Evolutionary conservation across 257 asterid genomes (phyloP).

Genomic region (Nemophila menziesii): DNA sequence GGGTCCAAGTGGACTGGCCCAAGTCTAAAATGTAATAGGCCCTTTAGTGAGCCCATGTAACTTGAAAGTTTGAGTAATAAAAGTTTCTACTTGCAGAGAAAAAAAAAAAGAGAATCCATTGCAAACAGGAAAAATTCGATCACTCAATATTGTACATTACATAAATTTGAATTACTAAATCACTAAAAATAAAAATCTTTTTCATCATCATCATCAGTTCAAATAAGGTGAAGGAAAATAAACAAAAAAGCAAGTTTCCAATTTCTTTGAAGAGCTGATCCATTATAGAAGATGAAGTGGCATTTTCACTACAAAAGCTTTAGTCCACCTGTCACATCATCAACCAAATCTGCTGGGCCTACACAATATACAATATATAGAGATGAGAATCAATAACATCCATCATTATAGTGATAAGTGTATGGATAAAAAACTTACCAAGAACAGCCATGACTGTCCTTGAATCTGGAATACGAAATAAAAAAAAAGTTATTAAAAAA

Average conservation of each 20-base stretch:
- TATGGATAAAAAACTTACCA: slow-evolving; percentile 30
- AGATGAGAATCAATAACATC: not conserved
- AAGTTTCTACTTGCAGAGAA: no score
- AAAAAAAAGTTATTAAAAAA: no score
- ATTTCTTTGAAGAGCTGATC: not conserved
- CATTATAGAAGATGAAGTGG: not conserved
- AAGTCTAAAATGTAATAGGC: no score
- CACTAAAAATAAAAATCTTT: not conserved
- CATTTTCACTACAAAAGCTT: slow-evolving; percentile 51
- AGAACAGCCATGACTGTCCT: slow-evolving; percentile 96
- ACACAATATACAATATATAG: slow-evolving; percentile 18
- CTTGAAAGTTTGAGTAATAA: no score
- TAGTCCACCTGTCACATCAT: slow-evolving; percentile 86
- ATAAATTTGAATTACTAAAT: not conserved
- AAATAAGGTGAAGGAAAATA: not conserved
- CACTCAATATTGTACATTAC: not conserved
- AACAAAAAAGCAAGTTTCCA: not conserved
- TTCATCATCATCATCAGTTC: not conserved
- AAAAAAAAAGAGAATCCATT: no score
- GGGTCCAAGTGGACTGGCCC: no score
- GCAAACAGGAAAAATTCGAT: not conserved
- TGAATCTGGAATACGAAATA: slow-evolving; percentile 55
- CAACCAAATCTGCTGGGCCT: slow-evolving; percentile 96
- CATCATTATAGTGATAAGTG: not conserved
- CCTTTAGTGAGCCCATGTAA: no score